Base-by-base conservation (phyloP, 2,329 filamentous ascomycete species). In the Conoideocrella luteorostrata region DNA sequence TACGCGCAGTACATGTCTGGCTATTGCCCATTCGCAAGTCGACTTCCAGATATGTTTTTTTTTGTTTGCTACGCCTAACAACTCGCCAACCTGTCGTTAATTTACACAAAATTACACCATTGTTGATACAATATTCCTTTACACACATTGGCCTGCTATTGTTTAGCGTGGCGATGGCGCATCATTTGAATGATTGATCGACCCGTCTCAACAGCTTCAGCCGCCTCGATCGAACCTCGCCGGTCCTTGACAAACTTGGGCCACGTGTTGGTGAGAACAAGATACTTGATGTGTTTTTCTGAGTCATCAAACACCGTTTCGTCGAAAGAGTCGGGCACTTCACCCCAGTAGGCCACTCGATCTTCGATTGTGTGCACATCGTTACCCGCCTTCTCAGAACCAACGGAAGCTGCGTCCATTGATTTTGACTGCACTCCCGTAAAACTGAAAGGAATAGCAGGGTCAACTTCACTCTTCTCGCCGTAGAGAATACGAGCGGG, bases 221-320 rank as follows among this genome's bases (percentile, higher is more conserved):
- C 39, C 6, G 54, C 48, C 18, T 57, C 52, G 17, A 54, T 40
- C 5, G 53, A 60, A 18, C 49, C 46, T 10, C 55, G 48, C 22
- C 59, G 50, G 7, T 52, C 47, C 4, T 22, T 20, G 23, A 76
- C 66, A 52, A 73, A 79, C 55, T 74, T 76, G 23, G 74, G 72
- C 80, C 81, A 85, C 0, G 81, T 84, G 56, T 84, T 84, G 11
- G 78, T 82, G 49, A 83, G 63, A 2, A 85, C 80, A 7, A 84
- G 67, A 47, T 83, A 80, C 59, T 81, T 82, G 62, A 84, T 74
- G 50, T 72, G 73, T 10, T 60, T 58, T 52, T 80, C 70, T 0
- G 78, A 75, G 4, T 62, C 66, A 52, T 83, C 78, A 50, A 84
- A 84, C 2, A 83, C 66, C 0, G 55, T 55, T 2, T 63, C 56